These are phyloP conservation scores for Collariella sp. DNA, from an alignment of 495 filamentous ascomycete genomes.

Conservation along the genomic window DNA sequence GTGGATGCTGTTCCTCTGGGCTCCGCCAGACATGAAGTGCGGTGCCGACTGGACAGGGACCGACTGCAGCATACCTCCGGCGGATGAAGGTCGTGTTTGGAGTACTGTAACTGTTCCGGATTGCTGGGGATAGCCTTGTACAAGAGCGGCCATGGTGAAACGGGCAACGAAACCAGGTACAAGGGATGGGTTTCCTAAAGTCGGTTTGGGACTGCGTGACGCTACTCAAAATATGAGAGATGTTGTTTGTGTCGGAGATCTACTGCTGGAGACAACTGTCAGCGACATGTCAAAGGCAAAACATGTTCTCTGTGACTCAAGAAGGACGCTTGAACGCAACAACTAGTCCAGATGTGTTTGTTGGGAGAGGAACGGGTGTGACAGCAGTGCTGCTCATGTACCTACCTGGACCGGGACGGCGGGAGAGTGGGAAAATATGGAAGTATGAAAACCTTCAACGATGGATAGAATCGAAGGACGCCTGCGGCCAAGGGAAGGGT, in stretches of 20 bases:
- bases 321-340: no score
- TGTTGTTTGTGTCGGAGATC: background rate
- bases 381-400: background rate
- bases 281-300: background rate
- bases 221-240: conserved; percentile 10
- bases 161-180: background rate
- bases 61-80: conserved; percentile 55
- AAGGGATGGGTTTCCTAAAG: background rate
- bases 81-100: conserved; percentile 64
- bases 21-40: conserved; percentile 45
- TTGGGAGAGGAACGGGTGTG: background rate
- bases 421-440: background rate
- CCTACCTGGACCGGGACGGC: background rate
- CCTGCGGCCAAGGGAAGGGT: conserved; percentile 41
- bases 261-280: conserved; percentile 3
- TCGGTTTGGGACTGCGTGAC: conserved; percentile 5
- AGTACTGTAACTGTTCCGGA: conserved; percentile 73
- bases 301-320: no score
- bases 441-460: conserved; percentile 20
- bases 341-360: background rate
- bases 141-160: conserved; percentile 75
- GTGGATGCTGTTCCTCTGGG: conserved; percentile 58
- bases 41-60: conserved; percentile 45
- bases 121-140: conserved; percentile 82
- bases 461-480: conserved; percentile 45